Evolutionary conservation across 805 yeast species (phyloP), one percentile per base, ranked within the genome.

Genomic region (Pichia ethanolica): DNA sequence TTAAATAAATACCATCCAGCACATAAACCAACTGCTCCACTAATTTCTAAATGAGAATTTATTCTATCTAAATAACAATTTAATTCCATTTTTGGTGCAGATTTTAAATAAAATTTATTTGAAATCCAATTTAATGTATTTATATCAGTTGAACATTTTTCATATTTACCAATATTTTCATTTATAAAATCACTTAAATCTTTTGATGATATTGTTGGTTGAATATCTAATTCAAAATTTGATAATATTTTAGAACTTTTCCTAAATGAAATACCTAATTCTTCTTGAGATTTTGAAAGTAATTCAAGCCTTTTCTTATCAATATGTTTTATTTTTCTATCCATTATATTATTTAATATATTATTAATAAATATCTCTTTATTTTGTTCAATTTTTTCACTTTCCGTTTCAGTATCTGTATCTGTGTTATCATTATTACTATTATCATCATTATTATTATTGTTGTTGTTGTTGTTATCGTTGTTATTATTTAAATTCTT

Each of bases 1-100:
- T 65, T 63, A 50, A 65, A 65, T 8, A 68, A 42, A 42, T 59
- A 68, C 44, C 59, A 58, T 5, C 65, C 59, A 11, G 68, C 63
- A 25, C 71, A 56, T 8, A 68, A 45, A 26, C 63, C 55, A 12
- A 61, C 65, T 0, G 71, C 56, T 1, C 69, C 55, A 6, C 71
- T 66, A 11, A 66, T 59, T 4, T 54, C 52, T 1, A 62, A 53
- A 52, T 62, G 63, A 20, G 58, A 58, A 49, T 65, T 58, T 20
- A 68, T 59, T 35, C 72, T 53, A 28, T 66, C 65, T 35, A 68
- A 51, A 47, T 68, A 68, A 2, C 50, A 45, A 2, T 52, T 43
- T 27, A 66, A 40, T 5, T 61, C 47, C 35, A 68, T 55, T 1
- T 63, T 53, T 0, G 72, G 72, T 13, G 58, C 53, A n/a, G 58